A percentile compares a stretch with the other conserved stretches of the same genome.
These are phyloP conservation scores for Kondoa subrosea DNA, from an alignment of 768 basidiomycete genomes.

Conservation along the genomic window DNA sequence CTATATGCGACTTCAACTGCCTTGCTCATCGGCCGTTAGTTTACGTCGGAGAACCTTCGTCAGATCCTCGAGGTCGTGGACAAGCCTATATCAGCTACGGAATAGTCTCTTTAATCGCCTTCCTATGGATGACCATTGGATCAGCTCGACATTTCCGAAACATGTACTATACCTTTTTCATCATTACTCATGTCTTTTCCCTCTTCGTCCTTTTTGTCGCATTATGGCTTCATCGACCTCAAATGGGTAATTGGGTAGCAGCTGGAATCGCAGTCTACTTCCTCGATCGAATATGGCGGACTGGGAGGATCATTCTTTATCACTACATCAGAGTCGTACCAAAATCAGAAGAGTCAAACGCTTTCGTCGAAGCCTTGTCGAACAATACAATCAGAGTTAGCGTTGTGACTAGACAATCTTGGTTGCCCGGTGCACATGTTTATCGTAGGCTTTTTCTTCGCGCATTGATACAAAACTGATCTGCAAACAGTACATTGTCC, in stretches of 20 bases:
- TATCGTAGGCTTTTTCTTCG: background rate
- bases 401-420: background rate
- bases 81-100: conserved; percentile 1
- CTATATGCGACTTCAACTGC: background rate
- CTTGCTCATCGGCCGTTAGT: background rate
- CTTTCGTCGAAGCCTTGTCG: background rate
- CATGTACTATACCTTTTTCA: conserved; percentile 4
- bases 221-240: conserved; percentile 1
- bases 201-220: background rate
- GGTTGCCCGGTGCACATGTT: background rate
- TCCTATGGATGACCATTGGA: background rate
- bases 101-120: background rate
- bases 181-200: conserved; percentile 1
- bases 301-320: background rate
- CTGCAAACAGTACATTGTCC: background rate
- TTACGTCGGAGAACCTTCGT: background rate
- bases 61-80: background rate
- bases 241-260: background rate
- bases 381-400: background rate
- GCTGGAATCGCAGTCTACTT: conserved; percentile 5
- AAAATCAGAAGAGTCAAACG: background rate
- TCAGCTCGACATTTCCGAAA: conserved; percentile 1
- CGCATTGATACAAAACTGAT: background rate
- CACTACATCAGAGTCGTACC: background rate
- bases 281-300: conserved; percentile 8